These are phyloP conservation scores for Penicillium ochrochloron DNA, from an alignment of 495 filamentous ascomycete species.

Conservation along the genomic window DNA sequence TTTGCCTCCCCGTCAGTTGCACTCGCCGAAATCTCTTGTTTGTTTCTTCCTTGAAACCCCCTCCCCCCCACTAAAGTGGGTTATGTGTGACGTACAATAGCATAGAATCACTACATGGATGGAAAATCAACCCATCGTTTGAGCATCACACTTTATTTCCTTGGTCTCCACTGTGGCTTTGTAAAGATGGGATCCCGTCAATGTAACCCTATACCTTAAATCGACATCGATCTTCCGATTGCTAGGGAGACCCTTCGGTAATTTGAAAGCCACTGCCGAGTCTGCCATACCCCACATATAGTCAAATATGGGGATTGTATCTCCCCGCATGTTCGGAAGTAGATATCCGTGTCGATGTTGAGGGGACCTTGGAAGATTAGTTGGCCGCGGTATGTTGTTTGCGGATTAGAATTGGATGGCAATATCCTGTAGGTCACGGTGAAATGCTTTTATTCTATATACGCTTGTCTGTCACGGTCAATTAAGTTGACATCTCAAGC, in stretches of 20 bases:
- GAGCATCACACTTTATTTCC: slow-evolving; percentile 13
- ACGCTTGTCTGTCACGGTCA: neutral
- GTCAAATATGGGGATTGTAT: neutral
- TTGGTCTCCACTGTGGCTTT: slow-evolving; percentile 9
- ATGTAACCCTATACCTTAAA: slow-evolving; percentile 4
- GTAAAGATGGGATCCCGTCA: neutral
- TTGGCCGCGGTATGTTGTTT: no score
- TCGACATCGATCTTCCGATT: neutral
- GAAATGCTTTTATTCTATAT: no score
- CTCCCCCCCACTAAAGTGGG: slow-evolving; percentile 26
- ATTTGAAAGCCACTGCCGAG: neutral
- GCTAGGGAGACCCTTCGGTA: neutral
- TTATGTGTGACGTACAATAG: slow-evolving; percentile 44
- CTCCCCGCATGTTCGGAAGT: neutral
- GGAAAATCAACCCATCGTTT: slow-evolving; percentile 37
- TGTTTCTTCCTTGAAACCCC: slow-evolving; percentile 25
- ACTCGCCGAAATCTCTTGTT: slow-evolving; percentile 32
- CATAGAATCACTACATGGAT: slow-evolving; percentile 40
- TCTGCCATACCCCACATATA: neutral
- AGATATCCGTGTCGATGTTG: neutral
- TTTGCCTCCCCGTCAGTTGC: slow-evolving; percentile 33
- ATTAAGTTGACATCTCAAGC: neutral
- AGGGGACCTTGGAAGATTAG: no score
- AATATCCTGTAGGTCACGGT: no score
- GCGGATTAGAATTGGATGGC: no score